Evolutionary conservation across 2,329 filamentous ascomycete species (phyloP), one percentile per base, ranked within the genome.

Genomic region (Alternaria rosae): DNA sequence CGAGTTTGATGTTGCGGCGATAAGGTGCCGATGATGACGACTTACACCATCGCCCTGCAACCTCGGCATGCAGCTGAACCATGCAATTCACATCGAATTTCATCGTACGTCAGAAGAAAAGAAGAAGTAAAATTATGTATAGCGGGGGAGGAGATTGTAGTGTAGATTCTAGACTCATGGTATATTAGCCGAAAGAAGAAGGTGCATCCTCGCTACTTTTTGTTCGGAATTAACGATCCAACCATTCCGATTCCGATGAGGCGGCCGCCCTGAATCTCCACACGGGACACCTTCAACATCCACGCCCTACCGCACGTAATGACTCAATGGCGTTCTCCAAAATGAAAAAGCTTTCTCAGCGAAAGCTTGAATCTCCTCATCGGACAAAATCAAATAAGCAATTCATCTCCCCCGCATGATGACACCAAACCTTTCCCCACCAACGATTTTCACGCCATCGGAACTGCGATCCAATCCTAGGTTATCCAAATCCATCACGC

Each of bases 401-500:
- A 9, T 20, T 20, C 17, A 32, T 15, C 21, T 4, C 7, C n/a
- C 28, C 8, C 10, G 8, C 30, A 51, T 69, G 68, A 61, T 63
- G 38, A 47, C 53, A 42, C 47, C 64, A 38, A 25, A 17, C 2
- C 45, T 70, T 9, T 62, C 64, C 15, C 26, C 52, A 17, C 68
- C 71, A 6, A 59, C 53, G 3, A 54, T 72, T 15, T 65, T 68
- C 47, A 63, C 59, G 1, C 45, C 38, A 2, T 21, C 59, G 21
- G 51, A 64, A 23, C 54, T 75, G 0, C 41, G 53, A 25, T 28
- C 52, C 4, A 61, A 68, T 21, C 43, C 61, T 15, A 6, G 3
- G 4, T n/a, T 74, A 12, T 61, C 67, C 2, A 54, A 20, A 2
- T 54, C 67, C 15, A 60, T 75, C 21, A 66, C 42, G 1, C 4